Evolutionary conservation across 768 basidiomycete genomes (phyloP), one percentile per base, ranked within the genome.

Genomic region (Suillus lakei): DNA sequence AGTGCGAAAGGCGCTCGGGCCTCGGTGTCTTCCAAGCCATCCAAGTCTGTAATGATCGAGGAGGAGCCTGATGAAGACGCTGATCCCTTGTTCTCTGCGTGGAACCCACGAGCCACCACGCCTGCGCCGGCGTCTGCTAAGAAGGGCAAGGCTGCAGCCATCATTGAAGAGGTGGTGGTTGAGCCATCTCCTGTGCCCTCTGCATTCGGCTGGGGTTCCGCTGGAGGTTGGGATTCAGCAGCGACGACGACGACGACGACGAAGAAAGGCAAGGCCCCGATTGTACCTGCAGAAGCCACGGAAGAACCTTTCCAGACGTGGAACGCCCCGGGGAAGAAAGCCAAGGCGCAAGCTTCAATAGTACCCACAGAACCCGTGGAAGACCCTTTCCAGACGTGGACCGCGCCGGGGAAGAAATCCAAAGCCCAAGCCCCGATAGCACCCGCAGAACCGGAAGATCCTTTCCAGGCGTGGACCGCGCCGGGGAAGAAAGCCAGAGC

Each of bases 31-130:
- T 7, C 58, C 41, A 76, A 73, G 60, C 74, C 69, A 62, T 66
- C 72, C 18, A 76, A 71, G 63, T 65, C 64, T 26, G 76, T 74
- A 58, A 76, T 65, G 21, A 69, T 76, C 15, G 62, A 56, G 32
- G 74, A 76, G 56, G 74, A 74, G 38, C 63, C 66, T 0, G 71
- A 77, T 15, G 68, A 68, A 8, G 76, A 76, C 6, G 72, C 69
- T 13, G 76, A 72, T 39, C 68, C 67, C 0, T 69, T 71, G 30
- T 58, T 59, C 12, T 30, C 58, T 13, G 18, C 18, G 2, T 41
- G 58, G 58, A 39, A 39, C 38, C 0, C 18, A 30, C 39, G 58
- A 8, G 39, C 9, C 7, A 41, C 39, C 13, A 62, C 36, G 7
- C 26, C 61, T 30, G 26, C 61, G 18, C 18, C 62, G 4, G 46